Evolutionary conservation across 192 early-diverging fungal genomes (phyloP).

Genomic region (Linnemannia exigua): DNA sequence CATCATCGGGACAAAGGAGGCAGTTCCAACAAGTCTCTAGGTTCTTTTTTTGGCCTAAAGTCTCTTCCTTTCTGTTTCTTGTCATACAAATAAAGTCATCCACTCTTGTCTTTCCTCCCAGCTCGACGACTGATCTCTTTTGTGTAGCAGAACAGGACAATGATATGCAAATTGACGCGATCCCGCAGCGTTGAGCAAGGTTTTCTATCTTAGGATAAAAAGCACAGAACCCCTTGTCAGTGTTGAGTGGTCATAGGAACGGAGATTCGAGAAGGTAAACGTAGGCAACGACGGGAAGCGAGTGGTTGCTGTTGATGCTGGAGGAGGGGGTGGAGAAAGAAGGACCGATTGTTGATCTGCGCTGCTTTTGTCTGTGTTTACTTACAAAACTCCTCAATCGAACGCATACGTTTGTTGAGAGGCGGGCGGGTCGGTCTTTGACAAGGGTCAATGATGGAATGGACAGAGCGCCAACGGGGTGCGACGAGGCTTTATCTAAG

Average conservation of each 20-base stretch:
- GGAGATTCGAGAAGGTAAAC: too few relatives aligned
- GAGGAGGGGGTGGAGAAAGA: too few relatives aligned
- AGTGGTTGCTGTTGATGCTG: too few relatives aligned
- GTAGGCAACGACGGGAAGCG: too few relatives aligned
- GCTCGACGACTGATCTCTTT: neutral
- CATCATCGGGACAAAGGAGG: neutral
- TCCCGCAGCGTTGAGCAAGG: neutral
- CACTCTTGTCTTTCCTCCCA: neutral
- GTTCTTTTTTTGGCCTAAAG: neutral
- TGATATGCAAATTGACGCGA: neutral
- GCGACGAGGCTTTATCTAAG: neutral
- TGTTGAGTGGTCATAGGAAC: too few relatives aligned
- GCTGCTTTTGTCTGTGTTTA: too few relatives aligned
- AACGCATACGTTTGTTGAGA: neutral
- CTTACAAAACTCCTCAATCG: neutral
- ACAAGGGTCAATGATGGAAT: neutral
- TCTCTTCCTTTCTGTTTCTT: neutral
- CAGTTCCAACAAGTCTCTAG: neutral
- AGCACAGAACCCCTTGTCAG: too few relatives aligned
- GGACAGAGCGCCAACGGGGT: neutral
- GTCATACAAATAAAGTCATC: slow-evolving; percentile 2
- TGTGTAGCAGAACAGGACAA: neutral
- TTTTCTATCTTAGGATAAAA: too few relatives aligned
- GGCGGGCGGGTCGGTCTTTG: slow-evolving; percentile 3
- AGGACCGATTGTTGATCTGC: too few relatives aligned